phyloP scores from a whole-genome alignment of 371 early-diverging fungal genomes.

The Entomophthora muscae region DNA sequence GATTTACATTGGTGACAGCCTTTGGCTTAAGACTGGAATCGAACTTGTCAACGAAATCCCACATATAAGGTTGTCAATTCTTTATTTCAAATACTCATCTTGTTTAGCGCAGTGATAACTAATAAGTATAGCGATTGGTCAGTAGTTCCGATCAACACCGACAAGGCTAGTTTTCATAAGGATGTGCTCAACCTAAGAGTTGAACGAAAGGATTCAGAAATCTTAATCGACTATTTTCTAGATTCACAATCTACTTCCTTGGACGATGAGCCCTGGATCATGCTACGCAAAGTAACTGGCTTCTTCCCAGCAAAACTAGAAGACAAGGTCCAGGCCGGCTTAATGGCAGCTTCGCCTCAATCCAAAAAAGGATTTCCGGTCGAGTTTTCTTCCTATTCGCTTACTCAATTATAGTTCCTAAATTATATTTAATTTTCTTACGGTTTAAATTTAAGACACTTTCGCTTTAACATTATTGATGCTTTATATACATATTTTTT shows the following conservation, averaged over 20 bases:
- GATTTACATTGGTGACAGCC: not conserved
- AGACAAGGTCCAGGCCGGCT: not conserved
- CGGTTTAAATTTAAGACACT: no score
- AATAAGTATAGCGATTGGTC: conserved; percentile 5
- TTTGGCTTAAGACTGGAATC: conserved; percentile 5
- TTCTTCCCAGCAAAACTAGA: not conserved
- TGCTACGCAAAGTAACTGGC: not conserved
- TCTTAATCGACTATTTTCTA: conserved; percentile 4
- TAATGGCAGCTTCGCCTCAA: conserved; percentile 4
- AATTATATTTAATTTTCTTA: no score
- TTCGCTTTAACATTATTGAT: no score
- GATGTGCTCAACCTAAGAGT: not conserved
- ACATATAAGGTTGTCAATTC: not conserved
- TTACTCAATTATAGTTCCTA: not conserved
- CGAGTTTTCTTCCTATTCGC: conserved; percentile 4
- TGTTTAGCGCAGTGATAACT: conserved; percentile 1
- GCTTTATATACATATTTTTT: no score
- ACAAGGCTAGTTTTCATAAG: not conserved
- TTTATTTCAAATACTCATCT: not conserved
- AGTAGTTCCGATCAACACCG: not conserved
- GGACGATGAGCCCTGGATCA: not conserved
- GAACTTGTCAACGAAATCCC: conserved; percentile 1
- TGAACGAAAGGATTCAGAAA: not conserved
- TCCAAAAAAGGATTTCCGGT: conserved; percentile 1
- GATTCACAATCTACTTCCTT: not conserved